Base-by-base conservation (phyloP, 306 rosid species). In the Sicyos baderoa region DNA sequence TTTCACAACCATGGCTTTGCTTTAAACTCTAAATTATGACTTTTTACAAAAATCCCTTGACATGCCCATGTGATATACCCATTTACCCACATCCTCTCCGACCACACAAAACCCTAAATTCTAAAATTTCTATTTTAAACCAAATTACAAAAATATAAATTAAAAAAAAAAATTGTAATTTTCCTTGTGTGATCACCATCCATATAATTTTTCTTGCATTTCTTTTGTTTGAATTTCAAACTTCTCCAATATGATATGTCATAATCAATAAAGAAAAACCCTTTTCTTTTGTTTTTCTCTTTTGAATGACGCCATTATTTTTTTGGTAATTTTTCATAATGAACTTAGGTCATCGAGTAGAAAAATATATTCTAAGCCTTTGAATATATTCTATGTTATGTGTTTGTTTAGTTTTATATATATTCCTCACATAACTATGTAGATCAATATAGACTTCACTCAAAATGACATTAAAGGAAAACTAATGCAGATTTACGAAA, bases 351-450 rank as follows among this genome's bases (percentile, higher is more conserved):
- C 70, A 65, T 45, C 40, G 22, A 45, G 42, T 35, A 5, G 42
- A 42, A 60, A 2, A n/a, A 60, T 16, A 14, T 2, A 57, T 8
- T 61, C 8, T 18, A 65, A 65, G 14, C 8, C 70, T 65, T 65
- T 65, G 70, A 45, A 65, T 65, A 65, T 42, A 65, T 44, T 65
- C 70, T 65, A 21, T 21, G 18, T 64, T 17, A 9, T 44, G 19
- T 13, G 1, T 21, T 1, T 29, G 35, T 29, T 29, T 29, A 2
- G 37, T 17, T 37, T 18, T 9, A 18, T 3, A 56, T 23, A 18
- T 6, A 64, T 64, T 64, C 50, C 54, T 65, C 70, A 65, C 70
- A 54, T 44, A 65, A 44, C 37, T 65, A 44, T 42, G 4, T 37
- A 42, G 4, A 42, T 63, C 52, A 10, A 40, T 17, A 7, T 14